Percentiles rank a stretch among this genome's conserved stretches.
Conservation (phyloP, 2,329 filamentous ascomycete genomes). For the Neobulgaria alba region DNA sequence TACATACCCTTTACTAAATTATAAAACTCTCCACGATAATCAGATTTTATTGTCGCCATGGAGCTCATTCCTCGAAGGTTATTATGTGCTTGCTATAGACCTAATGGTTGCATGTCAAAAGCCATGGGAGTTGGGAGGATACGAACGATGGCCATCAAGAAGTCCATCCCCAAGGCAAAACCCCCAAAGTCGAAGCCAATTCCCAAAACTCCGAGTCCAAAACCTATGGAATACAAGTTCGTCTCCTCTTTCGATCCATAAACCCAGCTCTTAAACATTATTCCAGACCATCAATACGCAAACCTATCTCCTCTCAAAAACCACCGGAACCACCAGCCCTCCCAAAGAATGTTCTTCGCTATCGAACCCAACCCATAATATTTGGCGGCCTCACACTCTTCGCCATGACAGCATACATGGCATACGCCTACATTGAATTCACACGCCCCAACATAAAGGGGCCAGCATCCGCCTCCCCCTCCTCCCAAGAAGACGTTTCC, state of each 20-base stretch:
- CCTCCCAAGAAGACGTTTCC: slow-evolving; percentile 25
- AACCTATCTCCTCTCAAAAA: slow-evolving; percentile 2
- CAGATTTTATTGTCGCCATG: no score
- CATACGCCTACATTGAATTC: slow-evolving; percentile 31
- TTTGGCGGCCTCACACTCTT: slow-evolving; percentile 10
- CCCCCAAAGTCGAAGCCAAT: slow-evolving; percentile 1
- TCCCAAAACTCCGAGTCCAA: slow-evolving; percentile 1
- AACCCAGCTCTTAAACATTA: background rate
- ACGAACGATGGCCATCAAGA: slow-evolving; percentile 1
- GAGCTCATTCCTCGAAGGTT: no score
- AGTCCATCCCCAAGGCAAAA: slow-evolving; percentile 3
- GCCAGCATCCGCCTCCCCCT: slow-evolving; percentile 18
- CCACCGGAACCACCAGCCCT: slow-evolving; percentile 1
- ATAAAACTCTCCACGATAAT: no score
- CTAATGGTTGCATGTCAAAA: background rate
- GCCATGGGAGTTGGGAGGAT: background rate
- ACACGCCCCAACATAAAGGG: slow-evolving; percentile 10
- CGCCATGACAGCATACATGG: slow-evolving; percentile 13
- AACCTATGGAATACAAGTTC: slow-evolving; percentile 10
- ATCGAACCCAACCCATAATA: slow-evolving; percentile 21
- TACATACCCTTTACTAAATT: no score
- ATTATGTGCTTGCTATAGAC: no score
- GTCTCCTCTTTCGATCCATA: background rate
- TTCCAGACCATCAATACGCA: slow-evolving; percentile 15
- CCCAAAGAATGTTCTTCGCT: slow-evolving; percentile 16